Percentiles rank a stretch among this genome's conserved stretches.
phyloP scores from a whole-genome alignment of 75 land plant species.

The Selaginella tamariscina region DNA sequence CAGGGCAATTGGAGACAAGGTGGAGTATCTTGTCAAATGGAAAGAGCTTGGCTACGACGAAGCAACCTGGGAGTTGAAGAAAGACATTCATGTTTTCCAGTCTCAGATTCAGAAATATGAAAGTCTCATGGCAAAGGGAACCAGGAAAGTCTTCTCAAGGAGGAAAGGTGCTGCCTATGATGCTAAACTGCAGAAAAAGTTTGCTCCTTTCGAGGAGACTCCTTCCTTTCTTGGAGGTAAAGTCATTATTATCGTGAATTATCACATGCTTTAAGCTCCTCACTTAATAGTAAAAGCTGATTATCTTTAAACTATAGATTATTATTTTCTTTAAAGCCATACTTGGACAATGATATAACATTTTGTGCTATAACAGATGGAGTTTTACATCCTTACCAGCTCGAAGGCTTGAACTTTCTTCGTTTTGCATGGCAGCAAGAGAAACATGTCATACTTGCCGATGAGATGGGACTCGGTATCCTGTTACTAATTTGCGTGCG shows the following conservation, averaged over 20 bases:
- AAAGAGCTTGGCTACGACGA: conserved; percentile 94
- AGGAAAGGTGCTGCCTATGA: conserved; percentile 40
- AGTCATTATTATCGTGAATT: conserved; percentile 12
- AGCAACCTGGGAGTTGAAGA: conserved; percentile 80
- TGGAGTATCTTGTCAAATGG: conserved; percentile 89
- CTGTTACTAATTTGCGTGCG: background rate
- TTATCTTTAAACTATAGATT: conserved; percentile 1
- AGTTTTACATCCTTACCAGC: conserved; percentile 81
- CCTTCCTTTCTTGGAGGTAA: conserved; percentile 82
- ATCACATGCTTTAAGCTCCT: background rate
- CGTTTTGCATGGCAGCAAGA: conserved; percentile 86
- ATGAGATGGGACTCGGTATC: conserved; percentile 99
- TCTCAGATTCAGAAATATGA: conserved; percentile 68
- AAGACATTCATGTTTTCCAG: conserved; percentile 76
- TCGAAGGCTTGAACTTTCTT: conserved; percentile 91
- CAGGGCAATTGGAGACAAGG: conserved; percentile 49
- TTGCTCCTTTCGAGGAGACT: conserved; percentile 62
- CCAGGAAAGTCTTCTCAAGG: conserved; percentile 27
- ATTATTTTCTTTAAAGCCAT: background rate
- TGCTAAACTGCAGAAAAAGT: conserved; percentile 35
- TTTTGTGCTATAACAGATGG: conserved; percentile 31
- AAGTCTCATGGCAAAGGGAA: conserved; percentile 36
- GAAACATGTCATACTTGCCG: conserved; percentile 94
- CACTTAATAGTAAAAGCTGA: background rate
- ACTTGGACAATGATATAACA: background rate